These are phyloP conservation scores for Rhodotorula sp. DNA, from an alignment of 1,284 basidiomycete genomes.

Conservation along the genomic window DNA sequence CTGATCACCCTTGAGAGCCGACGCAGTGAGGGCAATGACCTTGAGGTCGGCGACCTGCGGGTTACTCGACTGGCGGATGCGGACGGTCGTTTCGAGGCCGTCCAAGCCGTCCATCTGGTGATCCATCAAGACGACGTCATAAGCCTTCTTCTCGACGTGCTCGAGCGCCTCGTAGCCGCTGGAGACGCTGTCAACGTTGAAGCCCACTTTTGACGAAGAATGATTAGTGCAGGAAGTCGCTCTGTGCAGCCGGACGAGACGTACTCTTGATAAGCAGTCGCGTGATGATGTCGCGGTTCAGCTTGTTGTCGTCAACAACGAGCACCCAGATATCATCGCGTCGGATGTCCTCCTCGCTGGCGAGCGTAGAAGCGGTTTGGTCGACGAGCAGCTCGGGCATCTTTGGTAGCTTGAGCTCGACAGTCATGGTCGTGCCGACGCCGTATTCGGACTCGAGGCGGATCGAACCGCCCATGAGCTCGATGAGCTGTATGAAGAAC, in stretches of 20 bases:
- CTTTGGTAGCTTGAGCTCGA: slow-evolving; percentile 12
- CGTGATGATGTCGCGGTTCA: slow-evolving; percentile 38
- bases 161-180: slow-evolving; percentile 28
- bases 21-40: slow-evolving; percentile 43
- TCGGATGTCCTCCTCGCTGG: slow-evolving; percentile 1
- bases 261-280: slow-evolving; percentile 25
- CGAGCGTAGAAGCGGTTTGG: neutral
- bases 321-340: slow-evolving; percentile 26
- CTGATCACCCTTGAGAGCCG: slow-evolving; percentile 40
- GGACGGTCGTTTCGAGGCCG: slow-evolving; percentile 39
- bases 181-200: slow-evolving; percentile 14
- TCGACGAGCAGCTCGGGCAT: neutral
- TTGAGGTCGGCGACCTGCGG: slow-evolving; percentile 20
- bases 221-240: no score
- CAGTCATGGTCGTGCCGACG: slow-evolving; percentile 35
- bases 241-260: neutral
- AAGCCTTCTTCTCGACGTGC: slow-evolving; percentile 20
- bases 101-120: slow-evolving; percentile 41
- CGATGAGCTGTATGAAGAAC: slow-evolving; percentile 19
- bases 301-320: slow-evolving; percentile 41
- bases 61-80: slow-evolving; percentile 26
- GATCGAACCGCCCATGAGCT: slow-evolving; percentile 38
- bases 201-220: slow-evolving; percentile 4
- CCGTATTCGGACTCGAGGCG: slow-evolving; percentile 33
- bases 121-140: slow-evolving; percentile 39